These are phyloP conservation scores for Ophiostoma montium DNA, from an alignment of 2,329 filamentous ascomycete genomes.

Conservation along the genomic window DNA sequence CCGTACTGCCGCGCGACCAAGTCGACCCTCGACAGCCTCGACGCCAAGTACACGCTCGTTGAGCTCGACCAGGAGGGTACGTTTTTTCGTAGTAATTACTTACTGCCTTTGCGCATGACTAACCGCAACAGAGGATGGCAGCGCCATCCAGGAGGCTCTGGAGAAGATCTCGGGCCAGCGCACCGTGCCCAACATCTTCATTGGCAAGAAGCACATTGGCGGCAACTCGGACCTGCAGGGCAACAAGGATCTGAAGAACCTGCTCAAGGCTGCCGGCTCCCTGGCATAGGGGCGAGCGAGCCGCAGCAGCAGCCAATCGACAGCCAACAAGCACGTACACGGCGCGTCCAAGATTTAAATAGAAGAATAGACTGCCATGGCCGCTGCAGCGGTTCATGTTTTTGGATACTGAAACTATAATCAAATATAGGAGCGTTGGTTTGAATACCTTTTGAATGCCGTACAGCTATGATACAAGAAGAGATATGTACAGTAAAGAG, in stretches of 20 bases:
- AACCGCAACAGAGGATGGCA: conserved; percentile 55
- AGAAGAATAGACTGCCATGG: not conserved
- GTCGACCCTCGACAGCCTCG: conserved; percentile 51
- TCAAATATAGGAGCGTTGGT: no score
- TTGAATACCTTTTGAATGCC: no score
- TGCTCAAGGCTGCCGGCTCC: conserved; percentile 30
- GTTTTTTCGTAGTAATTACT: conserved; percentile 21
- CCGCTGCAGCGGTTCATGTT: not conserved
- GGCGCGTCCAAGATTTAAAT: not conserved
- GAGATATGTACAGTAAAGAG: not conserved
- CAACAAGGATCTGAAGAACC: no score
- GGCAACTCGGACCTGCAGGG: conserved; percentile 85
- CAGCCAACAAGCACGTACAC: not conserved
- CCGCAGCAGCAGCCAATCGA: not conserved
- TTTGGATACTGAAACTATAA: not conserved
- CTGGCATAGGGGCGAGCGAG: conserved; percentile 3
- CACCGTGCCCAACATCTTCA: conserved; percentile 94
- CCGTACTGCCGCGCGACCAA: conserved; percentile 81
- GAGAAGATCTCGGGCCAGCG: conserved; percentile 66
- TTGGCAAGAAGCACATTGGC: conserved; percentile 79
- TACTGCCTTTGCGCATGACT: not conserved
- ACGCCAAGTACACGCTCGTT: conserved; percentile 51
- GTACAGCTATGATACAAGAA: no score
- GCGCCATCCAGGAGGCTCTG: conserved; percentile 71
- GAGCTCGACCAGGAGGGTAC: conserved; percentile 78